Evolutionary conservation across 2,329 filamentous ascomycete species (phyloP).

Genomic region (Hymenoscyphus repandus): DNA sequence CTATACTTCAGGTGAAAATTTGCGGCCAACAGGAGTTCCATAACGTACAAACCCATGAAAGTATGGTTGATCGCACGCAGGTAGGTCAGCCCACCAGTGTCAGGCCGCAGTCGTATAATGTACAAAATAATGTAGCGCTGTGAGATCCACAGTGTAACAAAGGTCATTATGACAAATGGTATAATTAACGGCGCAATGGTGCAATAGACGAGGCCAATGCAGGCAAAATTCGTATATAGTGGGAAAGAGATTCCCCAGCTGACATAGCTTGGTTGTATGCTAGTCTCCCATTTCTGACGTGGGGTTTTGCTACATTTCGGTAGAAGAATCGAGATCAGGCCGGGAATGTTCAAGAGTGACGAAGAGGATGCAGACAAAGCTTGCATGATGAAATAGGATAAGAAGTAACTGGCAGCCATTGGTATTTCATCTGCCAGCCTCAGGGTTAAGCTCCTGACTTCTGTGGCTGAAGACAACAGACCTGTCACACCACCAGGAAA

Average conservation of each 20-base stretch:
- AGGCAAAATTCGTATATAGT: slow-evolving; percentile 15
- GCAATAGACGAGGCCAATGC: slow-evolving; percentile 22
- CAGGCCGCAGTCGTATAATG: slow-evolving; percentile 10
- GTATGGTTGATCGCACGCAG: slow-evolving; percentile 13
- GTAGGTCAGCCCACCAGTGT: slow-evolving; percentile 52
- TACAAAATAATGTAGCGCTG: slow-evolving; percentile 11
- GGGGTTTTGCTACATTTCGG: slow-evolving; percentile 8
- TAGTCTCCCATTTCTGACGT: slow-evolving; percentile 9
- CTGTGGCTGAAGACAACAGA: too few relatives aligned
- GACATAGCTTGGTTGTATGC: background rate
- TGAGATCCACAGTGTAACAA: slow-evolving; percentile 17
- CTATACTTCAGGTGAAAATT: slow-evolving; percentile 20
- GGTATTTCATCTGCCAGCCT: slow-evolving; percentile 21
- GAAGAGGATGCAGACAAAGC: slow-evolving; percentile 12
- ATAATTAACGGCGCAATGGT: slow-evolving; percentile 19
- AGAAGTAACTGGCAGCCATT: slow-evolving; percentile 23
- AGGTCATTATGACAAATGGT: slow-evolving; percentile 14
- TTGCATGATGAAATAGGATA: slow-evolving; percentile 22
- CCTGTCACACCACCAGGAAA: too few relatives aligned
- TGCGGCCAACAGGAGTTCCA: slow-evolving; percentile 15
- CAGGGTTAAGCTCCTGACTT: background rate
- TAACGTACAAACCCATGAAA: slow-evolving; percentile 16
- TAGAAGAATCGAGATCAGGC: slow-evolving; percentile 15
- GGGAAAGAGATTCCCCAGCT: slow-evolving; percentile 14
- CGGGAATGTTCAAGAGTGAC: slow-evolving; percentile 12